Evolutionary conservation across 1,139 yeast genomes (phyloP), one percentile per base, ranked within the genome.

Genomic region (Trichomonascaceae sp.): DNA sequence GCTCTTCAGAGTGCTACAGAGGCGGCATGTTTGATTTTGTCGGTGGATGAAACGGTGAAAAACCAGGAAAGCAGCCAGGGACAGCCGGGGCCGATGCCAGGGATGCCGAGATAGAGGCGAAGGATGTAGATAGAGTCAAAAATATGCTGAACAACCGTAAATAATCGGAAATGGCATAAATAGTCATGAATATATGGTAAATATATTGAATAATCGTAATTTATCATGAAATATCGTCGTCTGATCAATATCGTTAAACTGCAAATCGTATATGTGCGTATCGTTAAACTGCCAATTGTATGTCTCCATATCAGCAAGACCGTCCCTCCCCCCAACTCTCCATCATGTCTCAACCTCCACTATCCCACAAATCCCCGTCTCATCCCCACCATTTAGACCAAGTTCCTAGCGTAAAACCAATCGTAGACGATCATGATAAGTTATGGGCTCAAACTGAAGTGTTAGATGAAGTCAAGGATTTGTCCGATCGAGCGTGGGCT

Each of bases 1-100:
- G 97, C 99, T n/a, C 75, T 95, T 58, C 86, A 84, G 67, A 85
- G 95, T 62, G 99, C 99, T 24, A 86, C 96, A n/a, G 99, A 93
- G 71, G 99, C 99, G 43, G 96, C 98, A 8, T 85, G 89, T 57
- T 76, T 93, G 66, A 87, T 93, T 63, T 79, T 93, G 61, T 85
- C 95, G 18, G 96, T 93, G 55, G 99, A 93, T 70, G 99, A 93
- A 75, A 93, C 99, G 17, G 90, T 93, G 62, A 87, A 81, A 68
- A 89, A 87, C 67, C 85, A 88, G 66, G 88, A 84, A 62, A 74
- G 80, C 54, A 68, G 71, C 30, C 66, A 63, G 32, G 71, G 71
- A 30, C 72, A 65, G 56, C 60, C 63, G 18, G 68, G 67, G 9
- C 62, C 64, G 13, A 63, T 65, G 19, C 51, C 54, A 19, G 46